Evolutionary conservation across 2,329 filamentous ascomycete genomes (phyloP).

Genomic region (Raffaelea deltoideospora): DNA sequence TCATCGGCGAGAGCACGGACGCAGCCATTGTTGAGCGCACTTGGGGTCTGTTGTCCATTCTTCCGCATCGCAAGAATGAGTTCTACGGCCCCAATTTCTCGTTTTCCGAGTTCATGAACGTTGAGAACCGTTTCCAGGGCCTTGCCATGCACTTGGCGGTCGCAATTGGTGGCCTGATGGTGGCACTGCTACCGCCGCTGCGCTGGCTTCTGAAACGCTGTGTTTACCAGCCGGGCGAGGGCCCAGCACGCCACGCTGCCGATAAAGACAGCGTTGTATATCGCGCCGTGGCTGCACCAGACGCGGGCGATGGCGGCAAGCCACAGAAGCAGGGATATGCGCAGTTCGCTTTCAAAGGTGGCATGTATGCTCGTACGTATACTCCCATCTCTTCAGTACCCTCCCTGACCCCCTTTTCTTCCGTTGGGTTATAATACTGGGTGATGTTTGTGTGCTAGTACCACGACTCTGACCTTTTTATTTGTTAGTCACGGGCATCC

Average conservation of each 20-base stretch:
- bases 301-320: conserved; percentile 15
- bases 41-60: conserved; percentile 43
- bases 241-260: conserved; percentile 34
- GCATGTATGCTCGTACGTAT: conserved; percentile 51
- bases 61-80: conserved; percentile 26
- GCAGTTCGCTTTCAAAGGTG: conserved; percentile 40
- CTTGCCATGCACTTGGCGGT: conserved; percentile 34
- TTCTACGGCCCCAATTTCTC: conserved; percentile 48
- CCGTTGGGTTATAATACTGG: background rate
- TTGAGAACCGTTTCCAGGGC: conserved; percentile 33
- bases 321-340: conserved; percentile 35
- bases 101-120: conserved; percentile 38
- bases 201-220: conserved; percentile 26
- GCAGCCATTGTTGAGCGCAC: conserved; percentile 40
- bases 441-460: too few relatives aligned
- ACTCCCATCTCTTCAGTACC: too few relatives aligned
- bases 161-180: conserved; percentile 24
- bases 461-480: too few relatives aligned
- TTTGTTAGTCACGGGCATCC: conserved; percentile 45
- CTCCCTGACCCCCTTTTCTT: background rate
- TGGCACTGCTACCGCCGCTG: conserved; percentile 27
- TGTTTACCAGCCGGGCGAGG: conserved; percentile 39
- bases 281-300: conserved; percentile 47
- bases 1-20: conserved; percentile 33
- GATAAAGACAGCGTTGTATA: conserved; percentile 48